phyloP scores from a whole-genome alignment of 1,284 basidiomycete genomes.

The Fomes fomentarius region DNA sequence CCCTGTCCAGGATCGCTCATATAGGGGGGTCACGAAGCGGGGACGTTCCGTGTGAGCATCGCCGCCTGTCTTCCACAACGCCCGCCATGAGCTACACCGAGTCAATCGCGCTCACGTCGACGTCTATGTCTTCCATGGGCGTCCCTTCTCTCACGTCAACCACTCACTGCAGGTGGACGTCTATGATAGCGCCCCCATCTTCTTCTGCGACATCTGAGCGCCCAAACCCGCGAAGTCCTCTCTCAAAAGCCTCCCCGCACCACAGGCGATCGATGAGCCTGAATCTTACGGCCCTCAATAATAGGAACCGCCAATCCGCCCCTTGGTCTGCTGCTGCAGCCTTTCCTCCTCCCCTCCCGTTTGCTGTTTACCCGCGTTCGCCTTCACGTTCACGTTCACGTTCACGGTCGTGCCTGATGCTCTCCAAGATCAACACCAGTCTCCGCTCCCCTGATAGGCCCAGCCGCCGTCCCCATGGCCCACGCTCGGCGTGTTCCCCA shows the following conservation, averaged over 20 bases:
- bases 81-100: slow-evolving; percentile 12
- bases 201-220: slow-evolving; percentile 14
- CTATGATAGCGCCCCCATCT: slow-evolving; percentile 24
- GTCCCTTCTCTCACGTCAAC: slow-evolving; percentile 25
- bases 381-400: slow-evolving; percentile 2
- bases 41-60: slow-evolving; percentile 1
- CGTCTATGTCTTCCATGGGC: neutral
- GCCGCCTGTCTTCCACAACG: neutral
- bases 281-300: neutral
- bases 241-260: slow-evolving; percentile 13
- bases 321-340: neutral
- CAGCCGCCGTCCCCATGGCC: slow-evolving; percentile 18
- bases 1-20: neutral
- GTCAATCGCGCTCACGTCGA: slow-evolving; percentile 7
- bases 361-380: neutral
- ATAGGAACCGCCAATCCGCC: neutral
- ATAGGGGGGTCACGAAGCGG: neutral
- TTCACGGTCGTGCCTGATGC: slow-evolving; percentile 14
- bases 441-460: slow-evolving; percentile 20
- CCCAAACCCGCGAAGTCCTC: slow-evolving; percentile 8
- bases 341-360: neutral
- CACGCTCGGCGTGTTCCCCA: slow-evolving; percentile 19
- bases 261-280: slow-evolving; percentile 7
- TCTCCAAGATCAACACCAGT: slow-evolving; percentile 23
- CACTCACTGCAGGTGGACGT: slow-evolving; percentile 20